Conservation (phyloP, 257 asterid species). For the Scutellaria minor region DNA sequence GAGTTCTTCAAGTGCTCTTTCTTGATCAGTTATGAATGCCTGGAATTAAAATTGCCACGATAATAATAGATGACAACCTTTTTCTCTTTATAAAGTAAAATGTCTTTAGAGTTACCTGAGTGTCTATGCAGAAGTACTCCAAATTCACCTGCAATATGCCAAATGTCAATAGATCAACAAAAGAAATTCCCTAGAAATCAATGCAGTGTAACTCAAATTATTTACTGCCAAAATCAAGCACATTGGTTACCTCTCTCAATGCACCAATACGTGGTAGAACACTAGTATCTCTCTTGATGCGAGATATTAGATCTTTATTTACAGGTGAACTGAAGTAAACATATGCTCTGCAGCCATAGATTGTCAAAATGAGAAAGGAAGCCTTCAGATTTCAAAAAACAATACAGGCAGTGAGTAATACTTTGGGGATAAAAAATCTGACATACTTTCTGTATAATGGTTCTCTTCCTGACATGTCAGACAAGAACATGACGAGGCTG, state of each 20-base stretch:
- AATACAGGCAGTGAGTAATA: conserved; percentile 5
- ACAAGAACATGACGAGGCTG: conserved; percentile 96
- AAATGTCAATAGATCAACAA: conserved; percentile 30
- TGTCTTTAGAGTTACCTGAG: conserved; percentile 66
- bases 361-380: conserved; percentile 32
- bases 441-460: conserved; percentile 91
- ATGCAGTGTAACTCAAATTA: conserved; percentile 18
- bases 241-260: conserved; percentile 72
- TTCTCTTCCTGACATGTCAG: conserved; percentile 99
- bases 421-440: conserved; percentile 22
- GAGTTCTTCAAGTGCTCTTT: conserved; percentile 85
- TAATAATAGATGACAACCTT: conserved; percentile 15
- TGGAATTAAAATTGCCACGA: conserved; percentile 40
- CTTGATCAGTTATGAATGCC: conserved; percentile 96
- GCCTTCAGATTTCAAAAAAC: conserved; percentile 27
- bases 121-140: conserved; percentile 89
- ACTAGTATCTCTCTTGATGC: conserved; percentile 88
- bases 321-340: conserved; percentile 88
- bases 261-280: conserved; percentile 98
- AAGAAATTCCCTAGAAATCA: conserved; percentile 11
- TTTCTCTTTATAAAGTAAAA: conserved; percentile 17
- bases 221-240: conserved; percentile 28
- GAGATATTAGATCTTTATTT: conserved; percentile 74
- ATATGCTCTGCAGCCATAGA: conserved; percentile 71
- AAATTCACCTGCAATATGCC: conserved; percentile 77